Evolutionary conservation across 2,329 filamentous ascomycete genomes (phyloP).

Genomic region (Colletotrichum sp.): DNA sequence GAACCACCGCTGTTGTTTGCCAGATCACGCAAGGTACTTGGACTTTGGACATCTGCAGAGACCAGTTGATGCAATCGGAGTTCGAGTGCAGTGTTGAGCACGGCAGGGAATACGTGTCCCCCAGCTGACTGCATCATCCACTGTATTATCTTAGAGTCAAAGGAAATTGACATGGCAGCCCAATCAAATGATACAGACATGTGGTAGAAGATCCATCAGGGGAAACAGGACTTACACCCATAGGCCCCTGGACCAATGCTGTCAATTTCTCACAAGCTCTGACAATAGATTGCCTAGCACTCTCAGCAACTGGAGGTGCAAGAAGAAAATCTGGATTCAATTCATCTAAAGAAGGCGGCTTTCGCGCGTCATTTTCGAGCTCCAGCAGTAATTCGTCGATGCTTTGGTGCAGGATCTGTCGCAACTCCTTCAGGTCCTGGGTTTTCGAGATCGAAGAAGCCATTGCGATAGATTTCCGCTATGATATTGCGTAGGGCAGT

Average conservation of each 20-base stretch:
- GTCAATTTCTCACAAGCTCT: background rate
- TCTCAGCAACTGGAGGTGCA: background rate
- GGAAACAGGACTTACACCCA: background rate
- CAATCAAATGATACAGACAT: accelerated
- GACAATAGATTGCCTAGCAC: background rate
- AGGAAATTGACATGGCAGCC: accelerated
- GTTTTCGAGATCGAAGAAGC: background rate
- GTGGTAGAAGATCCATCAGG: background rate
- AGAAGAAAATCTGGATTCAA: background rate
- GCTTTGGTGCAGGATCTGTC: background rate
- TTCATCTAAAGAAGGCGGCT: background rate
- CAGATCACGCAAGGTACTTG: background rate
- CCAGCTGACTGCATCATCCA: background rate
- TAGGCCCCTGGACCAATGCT: background rate
- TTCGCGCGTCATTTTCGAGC: background rate
- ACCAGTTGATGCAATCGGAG: background rate
- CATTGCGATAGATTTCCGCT: background rate
- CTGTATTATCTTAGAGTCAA: background rate
- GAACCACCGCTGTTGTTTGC: background rate
- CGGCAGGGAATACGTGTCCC: background rate
- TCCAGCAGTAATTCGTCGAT: background rate
- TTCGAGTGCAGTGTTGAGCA: background rate
- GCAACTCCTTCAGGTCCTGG: background rate
- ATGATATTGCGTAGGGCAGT: accelerated
- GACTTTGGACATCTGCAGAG: background rate